Evolutionary conservation across 139 green algal species (phyloP), one percentile per base, ranked within the genome.

Genomic region (Coccomyxa sp.): DNA sequence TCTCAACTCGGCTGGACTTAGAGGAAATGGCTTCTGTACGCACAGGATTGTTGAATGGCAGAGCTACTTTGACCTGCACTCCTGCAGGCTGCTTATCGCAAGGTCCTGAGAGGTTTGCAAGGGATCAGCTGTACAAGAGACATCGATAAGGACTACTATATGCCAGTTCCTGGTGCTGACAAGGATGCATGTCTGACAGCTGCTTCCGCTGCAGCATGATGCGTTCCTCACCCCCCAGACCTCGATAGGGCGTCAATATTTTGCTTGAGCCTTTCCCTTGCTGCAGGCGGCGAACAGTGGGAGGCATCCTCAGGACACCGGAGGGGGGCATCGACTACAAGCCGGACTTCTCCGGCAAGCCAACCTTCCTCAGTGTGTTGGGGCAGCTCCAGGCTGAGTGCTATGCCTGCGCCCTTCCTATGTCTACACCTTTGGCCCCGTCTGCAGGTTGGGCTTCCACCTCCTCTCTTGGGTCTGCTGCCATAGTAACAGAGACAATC

Each of bases 381-480:
- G 79, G 79, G 33, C 79, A 83, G 73, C 16, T 89, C 16, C 88
- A 95, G 79, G 94, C 85, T 39, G 94, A 98, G 85, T 96, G 94
- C 87, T 97, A 94, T 75, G 94, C 94, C 5, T 96, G 88, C 75
- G 91, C 86, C 5, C 88, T 97, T 93, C 89, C 78, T 95, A 95
- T 84, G 87, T 98, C 14, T 97, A 97, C 86, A 97, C 94, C 29
- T 98, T 98, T 83, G 94, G 92, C 36, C 91, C 91, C 39, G 98
- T 95, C 64, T 99, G 98, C 90, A 89, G 50, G 50, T 64, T 18
- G 18, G 50, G 18, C 22, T 7, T 31, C 50, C 50, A 31, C 27
- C 50, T 22, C 50, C 27, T n/a, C n/a, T n/a, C n/a, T n/a, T n/a
- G n/a, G n/a, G n/a, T n/a, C n/a, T n/a, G n/a, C n/a, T n/a, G n/a